These are phyloP conservation scores for Candida sp. DNA, from an alignment of 1,139 yeast species.

Conservation along the genomic window DNA sequence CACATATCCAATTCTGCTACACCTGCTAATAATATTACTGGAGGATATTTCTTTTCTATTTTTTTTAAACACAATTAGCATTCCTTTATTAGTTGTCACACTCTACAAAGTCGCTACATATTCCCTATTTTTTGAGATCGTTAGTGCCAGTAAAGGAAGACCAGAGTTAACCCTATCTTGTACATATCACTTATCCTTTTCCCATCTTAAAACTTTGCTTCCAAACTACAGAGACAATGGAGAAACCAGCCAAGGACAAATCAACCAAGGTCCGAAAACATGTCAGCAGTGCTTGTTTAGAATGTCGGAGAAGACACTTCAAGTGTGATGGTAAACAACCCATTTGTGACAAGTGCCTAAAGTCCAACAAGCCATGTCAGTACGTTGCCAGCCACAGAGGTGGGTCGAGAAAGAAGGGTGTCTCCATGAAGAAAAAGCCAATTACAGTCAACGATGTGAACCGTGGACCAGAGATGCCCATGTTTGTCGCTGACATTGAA, in stretches of 20 bases:
- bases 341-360: constrained; percentile 41
- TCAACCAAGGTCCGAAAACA: constrained; percentile 18
- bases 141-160: too few species aligned
- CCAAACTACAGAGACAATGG: not conserved
- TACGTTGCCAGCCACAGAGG: constrained; percentile 56
- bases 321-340: constrained; percentile 55
- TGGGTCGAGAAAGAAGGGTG: constrained; percentile 54
- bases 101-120: too few species aligned
- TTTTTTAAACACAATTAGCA: too few species aligned
- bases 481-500: constrained; percentile 16
- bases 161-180: too few species aligned
- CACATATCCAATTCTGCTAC: too few species aligned
- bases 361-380: constrained; percentile 35
- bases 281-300: constrained; percentile 44
- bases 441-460: constrained; percentile 13
- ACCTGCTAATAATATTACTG: too few species aligned
- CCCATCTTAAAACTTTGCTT: too few species aligned
- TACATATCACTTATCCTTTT: too few species aligned
- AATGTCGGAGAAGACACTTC: constrained; percentile 51
- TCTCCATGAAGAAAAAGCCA: constrained; percentile 20
- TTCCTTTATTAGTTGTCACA: too few species aligned
- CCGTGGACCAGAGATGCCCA: constrained; percentile 16
- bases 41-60: too few species aligned
- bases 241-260: constrained; percentile 4
- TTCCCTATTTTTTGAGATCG: too few species aligned